Evolutionary conservation across 192 early-diverging fungal species (phyloP).

Genomic region (Umbelopsis vinacea): DNA sequence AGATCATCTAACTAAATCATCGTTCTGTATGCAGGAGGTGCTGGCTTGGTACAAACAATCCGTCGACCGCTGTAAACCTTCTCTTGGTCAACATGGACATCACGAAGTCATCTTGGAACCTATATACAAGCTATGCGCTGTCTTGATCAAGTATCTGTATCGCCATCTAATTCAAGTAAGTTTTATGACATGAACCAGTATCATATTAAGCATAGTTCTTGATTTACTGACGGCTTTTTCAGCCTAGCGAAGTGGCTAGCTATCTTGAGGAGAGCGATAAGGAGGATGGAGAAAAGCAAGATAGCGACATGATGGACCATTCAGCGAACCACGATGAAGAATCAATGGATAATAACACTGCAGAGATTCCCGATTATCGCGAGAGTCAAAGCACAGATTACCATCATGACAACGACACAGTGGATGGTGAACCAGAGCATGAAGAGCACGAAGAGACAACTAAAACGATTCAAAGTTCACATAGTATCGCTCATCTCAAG

Average conservation of each 20-base stretch:
- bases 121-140: slow-evolving; percentile 58
- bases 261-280: slow-evolving; percentile 22
- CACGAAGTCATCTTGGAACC: slow-evolving; percentile 69
- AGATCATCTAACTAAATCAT: not conserved
- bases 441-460: not conserved
- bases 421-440: not conserved
- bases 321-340: not conserved
- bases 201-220: not conserved
- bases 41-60: slow-evolving; percentile 46
- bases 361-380: not conserved
- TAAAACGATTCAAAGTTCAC: not conserved
- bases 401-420: not conserved
- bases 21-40: slow-evolving; percentile 35
- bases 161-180: slow-evolving; percentile 53
- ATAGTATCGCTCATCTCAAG: slow-evolving; percentile 23
- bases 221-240: not conserved
- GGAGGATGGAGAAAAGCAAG: not conserved
- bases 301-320: slow-evolving; percentile 20
- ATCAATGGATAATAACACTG: not conserved
- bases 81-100: slow-evolving; percentile 38
- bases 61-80: slow-evolving; percentile 36
- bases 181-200: not conserved
- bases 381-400: not conserved
- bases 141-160: slow-evolving; percentile 58
- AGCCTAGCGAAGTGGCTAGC: slow-evolving; percentile 26